phyloP scores from a whole-genome alignment of 768 basidiomycete species.

The Boletus patriciae region DNA sequence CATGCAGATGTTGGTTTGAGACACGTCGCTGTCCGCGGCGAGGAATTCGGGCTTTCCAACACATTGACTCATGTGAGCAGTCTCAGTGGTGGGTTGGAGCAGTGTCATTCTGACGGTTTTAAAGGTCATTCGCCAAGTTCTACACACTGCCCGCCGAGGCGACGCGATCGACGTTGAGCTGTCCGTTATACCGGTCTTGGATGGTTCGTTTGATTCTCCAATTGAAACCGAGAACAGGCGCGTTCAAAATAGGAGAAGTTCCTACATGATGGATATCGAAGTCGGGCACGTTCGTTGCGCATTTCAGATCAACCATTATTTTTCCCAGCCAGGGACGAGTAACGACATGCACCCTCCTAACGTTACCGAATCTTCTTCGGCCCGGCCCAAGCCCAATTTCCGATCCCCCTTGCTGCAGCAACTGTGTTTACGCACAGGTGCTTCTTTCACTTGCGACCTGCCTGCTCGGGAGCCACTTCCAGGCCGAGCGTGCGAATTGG shows the following conservation, averaged over 20 bases:
- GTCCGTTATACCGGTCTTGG: conserved; percentile 43
- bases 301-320: conserved; percentile 58
- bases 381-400: conserved; percentile 43
- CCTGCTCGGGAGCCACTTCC: conserved; percentile 41
- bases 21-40: conserved; percentile 81
- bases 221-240: conserved; percentile 21
- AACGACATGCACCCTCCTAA: conserved; percentile 9
- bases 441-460: conserved; percentile 39
- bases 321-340: conserved; percentile 26
- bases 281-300: conserved; percentile 50
- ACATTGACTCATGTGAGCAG: conserved; percentile 78
- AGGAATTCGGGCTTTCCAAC: conserved; percentile 82
- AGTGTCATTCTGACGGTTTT: conserved; percentile 18
- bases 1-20: conserved; percentile 88
- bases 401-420: conserved; percentile 56
- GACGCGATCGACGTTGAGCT: conserved; percentile 89
- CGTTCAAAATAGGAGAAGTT: conserved; percentile 27
- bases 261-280: conserved; percentile 23
- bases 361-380: conserved; percentile 7
- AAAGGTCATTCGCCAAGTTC: conserved; percentile 82
- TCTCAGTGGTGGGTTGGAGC: not conserved
- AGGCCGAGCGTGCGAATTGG: conserved; percentile 65
- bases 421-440: conserved; percentile 60
- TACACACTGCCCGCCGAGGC: conserved; percentile 63
- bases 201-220: conserved; percentile 27